Conservation (phyloP, 2,329 filamentous ascomycete species). For the Hypoxylon sp. region DNA sequence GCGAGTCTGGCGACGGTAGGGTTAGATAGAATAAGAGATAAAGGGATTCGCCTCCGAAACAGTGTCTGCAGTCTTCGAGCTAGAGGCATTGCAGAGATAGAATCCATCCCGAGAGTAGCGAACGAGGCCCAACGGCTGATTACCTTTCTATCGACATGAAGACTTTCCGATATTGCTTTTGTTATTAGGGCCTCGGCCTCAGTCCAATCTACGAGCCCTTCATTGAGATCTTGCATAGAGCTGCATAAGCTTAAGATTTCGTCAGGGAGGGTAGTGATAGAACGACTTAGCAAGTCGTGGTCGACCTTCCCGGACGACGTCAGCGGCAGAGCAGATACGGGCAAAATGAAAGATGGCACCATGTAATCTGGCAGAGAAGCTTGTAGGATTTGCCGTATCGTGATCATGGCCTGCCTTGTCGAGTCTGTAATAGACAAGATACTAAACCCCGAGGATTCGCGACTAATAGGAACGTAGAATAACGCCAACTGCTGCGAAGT, state of each 20-base stretch:
- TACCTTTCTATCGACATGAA: conserved; percentile 60
- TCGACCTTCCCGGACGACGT: conserved; percentile 84
- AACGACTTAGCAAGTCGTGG: conserved; percentile 64
- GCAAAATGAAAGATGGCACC: conserved; percentile 81
- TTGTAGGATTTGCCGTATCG: conserved; percentile 69
- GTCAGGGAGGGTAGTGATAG: conserved; percentile 63
- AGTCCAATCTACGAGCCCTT: conserved; percentile 63
- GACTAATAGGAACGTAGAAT: conserved; percentile 73
- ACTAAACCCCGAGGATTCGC: conserved; percentile 51
- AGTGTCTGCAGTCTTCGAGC: conserved; percentile 68
- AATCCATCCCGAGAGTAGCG: conserved; percentile 84
- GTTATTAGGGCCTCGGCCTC: conserved; percentile 70
- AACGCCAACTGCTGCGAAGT: conserved; percentile 71
- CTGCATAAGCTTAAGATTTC: conserved; percentile 60
- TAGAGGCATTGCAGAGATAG: conserved; percentile 82
- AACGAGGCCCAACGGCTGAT: conserved; percentile 79
- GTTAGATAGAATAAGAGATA: conserved; percentile 79
- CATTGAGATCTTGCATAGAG: conserved; percentile 51
- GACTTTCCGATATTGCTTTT: conserved; percentile 65
- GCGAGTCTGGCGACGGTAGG: conserved; percentile 75
- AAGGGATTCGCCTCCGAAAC: conserved; percentile 66
- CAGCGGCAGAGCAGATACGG: conserved; percentile 77
- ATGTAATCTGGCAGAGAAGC: conserved; percentile 79
- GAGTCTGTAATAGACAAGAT: conserved; percentile 57
- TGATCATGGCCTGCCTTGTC: conserved; percentile 54